phyloP scores from a whole-genome alignment of 1,139 yeast genomes.

The Scheffersomyces parashehatae region DNA sequence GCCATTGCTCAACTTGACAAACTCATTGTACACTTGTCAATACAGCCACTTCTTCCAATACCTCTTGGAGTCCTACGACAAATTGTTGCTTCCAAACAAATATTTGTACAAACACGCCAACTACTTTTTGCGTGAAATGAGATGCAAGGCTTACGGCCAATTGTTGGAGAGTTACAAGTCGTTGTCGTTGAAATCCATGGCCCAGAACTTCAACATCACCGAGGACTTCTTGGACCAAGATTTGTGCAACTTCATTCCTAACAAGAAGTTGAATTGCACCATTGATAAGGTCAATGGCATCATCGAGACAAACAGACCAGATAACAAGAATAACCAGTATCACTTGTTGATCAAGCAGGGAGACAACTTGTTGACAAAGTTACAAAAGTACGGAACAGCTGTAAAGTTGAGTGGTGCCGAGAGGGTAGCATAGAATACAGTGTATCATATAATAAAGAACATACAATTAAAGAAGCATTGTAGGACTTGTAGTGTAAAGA shows the following conservation, averaged over 20 bases:
- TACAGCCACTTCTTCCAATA: conserved; percentile 79
- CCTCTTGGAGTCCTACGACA: conserved; percentile 76
- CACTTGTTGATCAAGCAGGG: conserved; percentile 89
- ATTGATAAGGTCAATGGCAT: conserved; percentile 95
- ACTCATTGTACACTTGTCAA: conserved; percentile 86
- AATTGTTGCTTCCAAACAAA: conserved; percentile 70
- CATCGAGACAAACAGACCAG: conserved; percentile 94
- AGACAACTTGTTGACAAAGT: conserved; percentile 85
- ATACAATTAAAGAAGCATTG: no score
- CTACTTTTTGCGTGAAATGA: conserved; percentile 85
- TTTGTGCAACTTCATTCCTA: conserved; percentile 87
- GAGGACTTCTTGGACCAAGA: conserved; percentile 82
- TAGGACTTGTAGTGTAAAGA: no score
- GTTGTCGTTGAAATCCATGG: conserved; percentile 88
- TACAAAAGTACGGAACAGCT: conserved; percentile 97
- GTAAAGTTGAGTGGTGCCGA: conserved; percentile 94
- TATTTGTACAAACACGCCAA: conserved; percentile 78
- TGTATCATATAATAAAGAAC: background rate
- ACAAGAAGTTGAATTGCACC: conserved; percentile 89
- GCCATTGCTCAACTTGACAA: conserved; percentile 82
- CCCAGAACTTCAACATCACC: conserved; percentile 85
- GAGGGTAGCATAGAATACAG: conserved; percentile 36
- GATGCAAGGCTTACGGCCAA: conserved; percentile 95
- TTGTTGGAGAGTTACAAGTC: conserved; percentile 92
- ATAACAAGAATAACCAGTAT: conserved; percentile 92